A percentile compares a stretch with the other conserved stretches of the same genome.
Evolutionary conservation across 192 early-diverging fungal genomes (phyloP).

Genomic region (Dissophora ornata): DNA sequence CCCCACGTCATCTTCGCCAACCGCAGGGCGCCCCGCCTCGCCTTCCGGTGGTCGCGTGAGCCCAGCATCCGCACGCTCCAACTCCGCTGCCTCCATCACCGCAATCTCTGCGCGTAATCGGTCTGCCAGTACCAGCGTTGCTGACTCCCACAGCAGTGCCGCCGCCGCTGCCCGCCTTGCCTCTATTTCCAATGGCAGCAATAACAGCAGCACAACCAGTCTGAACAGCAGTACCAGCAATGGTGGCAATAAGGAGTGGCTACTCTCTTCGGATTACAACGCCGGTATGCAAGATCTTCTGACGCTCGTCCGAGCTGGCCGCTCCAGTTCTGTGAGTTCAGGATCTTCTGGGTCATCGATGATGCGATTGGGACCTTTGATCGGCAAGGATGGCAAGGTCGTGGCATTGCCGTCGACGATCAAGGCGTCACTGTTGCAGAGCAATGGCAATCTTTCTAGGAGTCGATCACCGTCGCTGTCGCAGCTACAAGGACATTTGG

Average conservation of each 20-base stretch:
- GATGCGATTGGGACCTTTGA: constrained; percentile 9
- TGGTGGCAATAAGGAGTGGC: constrained; percentile 34
- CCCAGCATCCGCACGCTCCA: constrained; percentile 1
- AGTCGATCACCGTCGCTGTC: constrained; percentile 18
- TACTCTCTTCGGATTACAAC: constrained; percentile 49
- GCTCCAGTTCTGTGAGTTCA: constrained; percentile 44
- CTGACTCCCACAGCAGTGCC: neutral
- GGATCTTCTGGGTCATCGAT: neutral
- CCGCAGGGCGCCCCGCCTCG: constrained; percentile 3
- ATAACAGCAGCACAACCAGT: constrained; percentile 1
- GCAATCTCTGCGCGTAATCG: constrained; percentile 11
- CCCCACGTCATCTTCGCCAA: neutral
- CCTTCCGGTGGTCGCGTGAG: constrained; percentile 10
- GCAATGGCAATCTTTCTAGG: constrained; percentile 2
- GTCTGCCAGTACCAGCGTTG: constrained; percentile 26
- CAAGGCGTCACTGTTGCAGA: constrained; percentile 31
- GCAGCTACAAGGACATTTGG: constrained; percentile 10
- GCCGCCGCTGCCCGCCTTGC: neutral
- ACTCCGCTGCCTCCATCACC: constrained; percentile 16
- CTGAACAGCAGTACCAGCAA: neutral
- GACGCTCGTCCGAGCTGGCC: constrained; percentile 42
- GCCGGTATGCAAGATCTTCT: constrained; percentile 48
- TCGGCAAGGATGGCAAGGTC: constrained; percentile 49
- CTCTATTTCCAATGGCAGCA: neutral
- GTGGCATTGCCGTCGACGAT: constrained; percentile 40